A percentile compares a stretch with the other conserved stretches of the same genome.
Conservation (phyloP, 176 grass and related monocot genomes). For the Luzula sylvatica region DNA sequence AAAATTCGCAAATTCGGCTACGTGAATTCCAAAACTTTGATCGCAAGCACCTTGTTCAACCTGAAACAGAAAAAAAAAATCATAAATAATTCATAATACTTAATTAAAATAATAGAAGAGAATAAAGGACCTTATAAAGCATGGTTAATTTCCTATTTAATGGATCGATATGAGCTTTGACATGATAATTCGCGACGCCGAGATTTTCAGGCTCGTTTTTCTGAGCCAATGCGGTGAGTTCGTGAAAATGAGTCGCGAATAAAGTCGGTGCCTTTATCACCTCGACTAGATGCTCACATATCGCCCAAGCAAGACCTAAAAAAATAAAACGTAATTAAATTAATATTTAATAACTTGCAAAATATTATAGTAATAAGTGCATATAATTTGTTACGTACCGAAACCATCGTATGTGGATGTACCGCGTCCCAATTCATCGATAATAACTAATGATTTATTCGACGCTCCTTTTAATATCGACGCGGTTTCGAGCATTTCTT, state of each 20-base stretch:
- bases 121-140: constrained; percentile 73
- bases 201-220: constrained; percentile 29
- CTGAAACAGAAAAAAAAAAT: constrained; percentile 33
- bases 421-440: constrained; percentile 91
- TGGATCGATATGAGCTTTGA: constrained; percentile 94
- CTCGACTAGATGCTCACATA: constrained; percentile 94
- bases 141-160: constrained; percentile 87
- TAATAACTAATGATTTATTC: constrained; percentile 87
- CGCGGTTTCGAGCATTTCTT: constrained; percentile 99
- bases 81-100: not conserved
- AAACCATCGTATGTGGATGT: constrained; percentile 99
- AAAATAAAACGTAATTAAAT: no score
- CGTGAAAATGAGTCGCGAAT: constrained; percentile 98
- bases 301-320: constrained; percentile 91
- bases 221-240: constrained; percentile 77
- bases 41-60: constrained; percentile 90
- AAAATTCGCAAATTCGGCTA: constrained; percentile 95
- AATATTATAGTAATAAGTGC: no score
- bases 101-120: not conserved
- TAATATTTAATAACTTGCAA: no score
- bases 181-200: constrained; percentile 97
- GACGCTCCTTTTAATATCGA: constrained; percentile 95
- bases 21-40: constrained; percentile 98
- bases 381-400: no score
- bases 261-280: constrained; percentile 78